A percentile compares a stretch with the other conserved stretches of the same genome.
Conservation (phyloP, 768 basidiomycete genomes). For the Lentinula aciculospora region DNA sequence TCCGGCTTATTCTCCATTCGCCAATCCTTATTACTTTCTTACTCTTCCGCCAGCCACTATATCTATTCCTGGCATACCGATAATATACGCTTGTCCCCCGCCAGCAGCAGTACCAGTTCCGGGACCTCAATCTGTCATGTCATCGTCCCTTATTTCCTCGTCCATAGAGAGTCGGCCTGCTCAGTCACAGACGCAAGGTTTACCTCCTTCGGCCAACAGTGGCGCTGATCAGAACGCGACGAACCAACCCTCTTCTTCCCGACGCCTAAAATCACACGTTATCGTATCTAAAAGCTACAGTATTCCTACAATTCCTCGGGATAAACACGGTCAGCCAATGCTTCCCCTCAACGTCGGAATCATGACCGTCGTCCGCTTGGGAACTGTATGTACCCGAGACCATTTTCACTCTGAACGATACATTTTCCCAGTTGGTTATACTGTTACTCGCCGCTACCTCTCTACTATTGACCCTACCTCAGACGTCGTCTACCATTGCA, state of each 20-base stretch:
- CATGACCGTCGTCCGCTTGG: constrained; percentile 75
- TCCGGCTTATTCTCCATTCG: constrained; percentile 33
- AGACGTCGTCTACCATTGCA: constrained; percentile 77
- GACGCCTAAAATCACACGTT: constrained; percentile 75
- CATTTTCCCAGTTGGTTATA: constrained; percentile 85
- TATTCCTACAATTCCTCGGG: constrained; percentile 76
- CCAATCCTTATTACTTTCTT: constrained; percentile 15
- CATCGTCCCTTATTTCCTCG: neutral
- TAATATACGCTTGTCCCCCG: neutral
- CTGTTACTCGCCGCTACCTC: constrained; percentile 74
- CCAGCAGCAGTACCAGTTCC: constrained; percentile 15
- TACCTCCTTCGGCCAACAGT: neutral
- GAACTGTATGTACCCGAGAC: constrained; percentile 74
- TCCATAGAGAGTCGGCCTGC: constrained; percentile 7
- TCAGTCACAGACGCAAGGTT: constrained; percentile 17
- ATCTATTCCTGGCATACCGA: neutral
- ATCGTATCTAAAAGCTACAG: constrained; percentile 72
- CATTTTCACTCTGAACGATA: constrained; percentile 87
- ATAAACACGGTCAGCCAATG: constrained; percentile 63
- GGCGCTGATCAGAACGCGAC: constrained; percentile 15
- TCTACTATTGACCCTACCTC: constrained; percentile 63
- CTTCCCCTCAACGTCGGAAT: constrained; percentile 81
- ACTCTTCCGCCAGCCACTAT: neutral
- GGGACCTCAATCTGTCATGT: constrained; percentile 22
- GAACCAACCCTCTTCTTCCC: constrained; percentile 15